These are phyloP conservation scores for Picea sitchensis DNA, from an alignment of 75 land plant genomes.

Conservation along the genomic window DNA sequence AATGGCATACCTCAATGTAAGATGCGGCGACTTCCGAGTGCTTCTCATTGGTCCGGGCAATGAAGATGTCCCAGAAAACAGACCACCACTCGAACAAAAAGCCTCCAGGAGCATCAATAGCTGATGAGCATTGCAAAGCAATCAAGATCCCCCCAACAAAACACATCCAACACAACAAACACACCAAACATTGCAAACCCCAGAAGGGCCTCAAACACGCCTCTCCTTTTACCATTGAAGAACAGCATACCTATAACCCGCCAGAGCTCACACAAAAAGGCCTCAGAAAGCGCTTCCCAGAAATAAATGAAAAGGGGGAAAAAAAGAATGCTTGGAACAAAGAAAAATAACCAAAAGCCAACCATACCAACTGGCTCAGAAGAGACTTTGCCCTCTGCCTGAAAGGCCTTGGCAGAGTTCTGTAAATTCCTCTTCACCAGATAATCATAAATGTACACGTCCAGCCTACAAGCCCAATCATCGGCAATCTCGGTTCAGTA, in stretches of 20 bases:
- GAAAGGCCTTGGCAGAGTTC: slow-evolving; percentile 83
- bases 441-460: slow-evolving; percentile 95
- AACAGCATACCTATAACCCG: no score
- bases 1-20: slow-evolving; percentile 78
- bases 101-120: slow-evolving; percentile 99
- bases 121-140: slow-evolving; percentile 23
- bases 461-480: slow-evolving; percentile 50
- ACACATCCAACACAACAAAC: no score
- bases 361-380: slow-evolving; percentile 75
- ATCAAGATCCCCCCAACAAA: no score
- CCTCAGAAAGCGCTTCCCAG: no score
- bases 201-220: no score
- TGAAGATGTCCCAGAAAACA: slow-evolving; percentile 97
- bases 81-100: slow-evolving; percentile 99
- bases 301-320: no score
- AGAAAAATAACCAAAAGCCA: no score
- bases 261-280: no score
- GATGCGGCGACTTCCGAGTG: slow-evolving; percentile 98
- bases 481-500: neutral
- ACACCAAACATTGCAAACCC: no score
- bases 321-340: no score
- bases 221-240: no score
- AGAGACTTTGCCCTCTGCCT: slow-evolving; percentile 74
- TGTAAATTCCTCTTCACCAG: slow-evolving; percentile 82
- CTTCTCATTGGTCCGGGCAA: slow-evolving; percentile 96